A percentile compares a stretch with the other conserved stretches of the same genome.
These are phyloP conservation scores for Penicillium verrucosum DNA, from an alignment of 2,329 filamentous ascomycete genomes.

Conservation along the genomic window DNA sequence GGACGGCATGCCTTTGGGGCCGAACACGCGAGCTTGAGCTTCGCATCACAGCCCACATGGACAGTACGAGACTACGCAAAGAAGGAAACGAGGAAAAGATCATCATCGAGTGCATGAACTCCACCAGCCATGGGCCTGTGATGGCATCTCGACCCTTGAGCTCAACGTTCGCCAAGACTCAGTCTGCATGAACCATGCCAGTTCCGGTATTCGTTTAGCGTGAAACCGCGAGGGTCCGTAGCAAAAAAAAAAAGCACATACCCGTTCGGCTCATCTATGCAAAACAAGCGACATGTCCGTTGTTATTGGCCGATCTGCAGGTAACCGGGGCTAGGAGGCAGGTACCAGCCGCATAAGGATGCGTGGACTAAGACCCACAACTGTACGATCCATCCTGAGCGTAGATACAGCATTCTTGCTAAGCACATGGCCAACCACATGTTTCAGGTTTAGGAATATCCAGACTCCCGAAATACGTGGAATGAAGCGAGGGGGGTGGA, in stretches of 20 bases:
- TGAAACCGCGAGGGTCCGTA: constrained; percentile 3
- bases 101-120: constrained; percentile 12
- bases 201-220: constrained; percentile 12
- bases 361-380: constrained; percentile 1
- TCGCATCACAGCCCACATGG: constrained; percentile 22
- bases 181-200: constrained; percentile 19
- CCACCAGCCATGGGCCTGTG: constrained; percentile 19
- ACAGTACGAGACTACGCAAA: constrained; percentile 12
- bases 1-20: constrained; percentile 14
- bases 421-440: constrained; percentile 25
- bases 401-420: constrained; percentile 7
- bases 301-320: constrained; percentile 18
- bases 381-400: constrained; percentile 5
- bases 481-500: constrained; percentile 21
- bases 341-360: constrained; percentile 19
- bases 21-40: constrained; percentile 21
- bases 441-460: constrained; percentile 16
- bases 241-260: constrained; percentile 12
- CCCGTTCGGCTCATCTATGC: constrained; percentile 11
- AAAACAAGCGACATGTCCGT: constrained; percentile 21
- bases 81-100: constrained; percentile 18
- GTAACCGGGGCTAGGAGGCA: constrained; percentile 16
- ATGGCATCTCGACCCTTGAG: constrained; percentile 19
- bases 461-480: constrained; percentile 14
- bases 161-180: constrained; percentile 3